Conservation (phyloP, 1,284 basidiomycete species). For the Moesziomyces antarcticus region DNA sequence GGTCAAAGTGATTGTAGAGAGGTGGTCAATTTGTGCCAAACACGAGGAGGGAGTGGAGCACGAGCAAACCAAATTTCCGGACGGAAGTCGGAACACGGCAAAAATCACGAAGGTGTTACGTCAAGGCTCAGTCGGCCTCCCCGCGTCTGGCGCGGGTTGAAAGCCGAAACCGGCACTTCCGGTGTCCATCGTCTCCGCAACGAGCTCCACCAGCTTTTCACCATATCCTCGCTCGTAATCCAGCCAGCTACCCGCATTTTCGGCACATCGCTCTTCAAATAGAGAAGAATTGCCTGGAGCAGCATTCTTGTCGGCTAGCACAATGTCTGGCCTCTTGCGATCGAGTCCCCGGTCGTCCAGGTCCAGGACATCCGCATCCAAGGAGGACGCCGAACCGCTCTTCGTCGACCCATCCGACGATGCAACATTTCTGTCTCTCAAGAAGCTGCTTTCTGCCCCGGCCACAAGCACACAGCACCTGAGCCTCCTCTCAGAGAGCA, state of each 20-base stretch:
- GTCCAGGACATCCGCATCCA: constrained; percentile 6
- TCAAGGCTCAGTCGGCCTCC: not conserved
- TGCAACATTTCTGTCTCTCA: constrained; percentile 57
- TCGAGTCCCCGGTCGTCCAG: constrained; percentile 2
- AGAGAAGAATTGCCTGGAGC: not conserved
- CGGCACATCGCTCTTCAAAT: not conserved
- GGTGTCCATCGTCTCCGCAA: not conserved
- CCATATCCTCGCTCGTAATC: not conserved
- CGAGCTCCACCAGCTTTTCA: not conserved
- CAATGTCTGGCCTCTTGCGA: constrained; percentile 19
- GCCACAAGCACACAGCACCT: constrained; percentile 57
- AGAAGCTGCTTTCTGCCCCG: constrained; percentile 56
- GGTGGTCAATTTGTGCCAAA: not conserved
- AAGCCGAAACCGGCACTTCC: not conserved
- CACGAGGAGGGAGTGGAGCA: not conserved
- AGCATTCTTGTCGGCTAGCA: not conserved
- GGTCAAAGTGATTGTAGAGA: not conserved
- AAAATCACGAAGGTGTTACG: not conserved
- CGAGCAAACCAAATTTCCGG: not conserved
- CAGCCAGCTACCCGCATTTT: not conserved
- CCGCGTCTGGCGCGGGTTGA: not conserved
- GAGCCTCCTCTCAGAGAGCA: constrained; percentile 52
- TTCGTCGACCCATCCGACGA: constrained; percentile 51
- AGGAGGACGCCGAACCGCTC: constrained; percentile 20
- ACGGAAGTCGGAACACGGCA: not conserved